phyloP scores from a whole-genome alignment of 106 monocot species.

The Amphibolis antarctica region DNA sequence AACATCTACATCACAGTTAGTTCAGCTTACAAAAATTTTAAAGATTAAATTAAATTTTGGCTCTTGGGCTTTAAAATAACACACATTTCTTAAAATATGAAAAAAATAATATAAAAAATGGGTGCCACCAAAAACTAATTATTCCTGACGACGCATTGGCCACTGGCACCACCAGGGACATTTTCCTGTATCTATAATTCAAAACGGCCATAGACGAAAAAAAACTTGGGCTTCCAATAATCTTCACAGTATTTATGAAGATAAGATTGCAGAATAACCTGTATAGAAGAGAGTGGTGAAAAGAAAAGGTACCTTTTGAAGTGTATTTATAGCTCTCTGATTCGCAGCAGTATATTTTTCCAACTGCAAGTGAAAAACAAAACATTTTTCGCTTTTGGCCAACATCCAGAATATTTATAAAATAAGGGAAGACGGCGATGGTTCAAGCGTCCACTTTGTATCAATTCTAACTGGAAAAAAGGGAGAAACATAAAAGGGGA shows the following conservation, averaged over 20 bases:
- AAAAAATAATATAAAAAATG: too few relatives aligned
- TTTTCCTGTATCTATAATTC: too few relatives aligned
- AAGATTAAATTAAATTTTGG: too few relatives aligned
- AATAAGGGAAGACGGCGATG: neutral
- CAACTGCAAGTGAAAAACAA: slow-evolving; percentile 23
- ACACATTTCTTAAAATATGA: too few relatives aligned
- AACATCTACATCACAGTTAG: neutral
- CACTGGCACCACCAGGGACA: too few relatives aligned
- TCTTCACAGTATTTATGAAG: neutral
- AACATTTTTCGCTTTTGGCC: neutral
- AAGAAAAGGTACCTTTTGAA: slow-evolving; percentile 42
- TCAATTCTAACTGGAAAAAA: neutral
- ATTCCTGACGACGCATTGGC: too few relatives aligned
- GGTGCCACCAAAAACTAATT: too few relatives aligned
- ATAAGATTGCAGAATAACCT: neutral
- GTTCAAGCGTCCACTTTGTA: neutral
- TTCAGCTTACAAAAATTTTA: too few relatives aligned
- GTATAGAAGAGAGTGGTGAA: too few relatives aligned
- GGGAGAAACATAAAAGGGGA: neutral
- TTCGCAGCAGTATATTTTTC: slow-evolving; percentile 51
- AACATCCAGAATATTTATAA: neutral
- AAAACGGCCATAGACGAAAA: neutral
- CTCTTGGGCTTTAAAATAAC: too few relatives aligned
- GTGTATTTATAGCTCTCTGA: slow-evolving; percentile 47
- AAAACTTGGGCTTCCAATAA: neutral